phyloP scores from a whole-genome alignment of 176 grass and related monocot species.

The Oropetium thomaeum region DNA sequence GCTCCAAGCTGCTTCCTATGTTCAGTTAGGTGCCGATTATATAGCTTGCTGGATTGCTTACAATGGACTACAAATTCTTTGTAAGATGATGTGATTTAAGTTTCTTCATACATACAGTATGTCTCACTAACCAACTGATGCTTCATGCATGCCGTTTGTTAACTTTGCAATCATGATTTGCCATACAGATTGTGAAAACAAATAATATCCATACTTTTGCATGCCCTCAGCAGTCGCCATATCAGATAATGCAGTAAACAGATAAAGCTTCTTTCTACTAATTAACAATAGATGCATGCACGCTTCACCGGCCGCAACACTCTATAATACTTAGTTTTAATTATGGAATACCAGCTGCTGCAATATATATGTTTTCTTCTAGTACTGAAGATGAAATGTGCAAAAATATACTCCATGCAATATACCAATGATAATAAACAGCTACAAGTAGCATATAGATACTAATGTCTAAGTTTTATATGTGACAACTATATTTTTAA shows the following conservation, averaged over 20 bases:
- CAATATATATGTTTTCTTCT: background rate
- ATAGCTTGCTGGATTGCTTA: background rate
- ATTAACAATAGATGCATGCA: background rate
- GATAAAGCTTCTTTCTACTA: background rate
- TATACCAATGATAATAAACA: background rate
- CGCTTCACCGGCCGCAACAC: background rate
- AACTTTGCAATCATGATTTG: background rate
- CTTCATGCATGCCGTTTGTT: too few relatives aligned
- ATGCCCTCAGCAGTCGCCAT: background rate
- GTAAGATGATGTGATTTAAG: background rate
- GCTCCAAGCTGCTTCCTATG: background rate
- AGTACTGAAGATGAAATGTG: background rate
- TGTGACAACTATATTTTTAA: background rate
- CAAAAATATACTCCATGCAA: background rate
- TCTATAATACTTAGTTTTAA: background rate
- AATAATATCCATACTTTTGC: background rate
- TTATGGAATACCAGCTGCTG: background rate
- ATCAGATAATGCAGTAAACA: background rate
- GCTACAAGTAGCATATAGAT: background rate
- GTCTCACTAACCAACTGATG: background rate
- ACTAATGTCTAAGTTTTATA: background rate
- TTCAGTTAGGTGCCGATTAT: background rate
- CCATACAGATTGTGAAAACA: background rate
- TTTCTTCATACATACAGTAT: background rate
- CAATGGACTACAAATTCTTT: background rate